Evolutionary conservation across 108 stramenopile genomes (phyloP).

Genomic region (Nitzschia palea): DNA sequence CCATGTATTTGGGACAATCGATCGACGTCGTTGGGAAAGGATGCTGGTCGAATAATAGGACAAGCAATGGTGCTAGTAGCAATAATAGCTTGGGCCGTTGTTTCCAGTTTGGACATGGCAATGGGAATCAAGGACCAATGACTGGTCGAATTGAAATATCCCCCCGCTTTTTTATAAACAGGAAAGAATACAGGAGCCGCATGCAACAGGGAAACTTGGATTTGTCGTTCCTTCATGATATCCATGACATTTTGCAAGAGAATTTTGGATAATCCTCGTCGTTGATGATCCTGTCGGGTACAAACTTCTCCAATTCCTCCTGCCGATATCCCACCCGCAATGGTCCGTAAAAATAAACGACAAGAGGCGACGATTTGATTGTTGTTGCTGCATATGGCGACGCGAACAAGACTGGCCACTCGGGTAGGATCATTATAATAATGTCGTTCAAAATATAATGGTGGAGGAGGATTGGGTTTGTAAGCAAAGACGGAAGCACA

Average conservation of each 20-base stretch:
- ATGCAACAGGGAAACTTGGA: slow-evolving; percentile 66
- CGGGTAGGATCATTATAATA: slow-evolving; percentile 68
- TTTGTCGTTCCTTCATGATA: slow-evolving; percentile 48
- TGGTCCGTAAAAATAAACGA: slow-evolving; percentile 57
- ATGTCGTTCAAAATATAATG: slow-evolving; percentile 68
- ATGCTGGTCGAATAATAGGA: slow-evolving; percentile 39
- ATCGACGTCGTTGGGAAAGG: slow-evolving; percentile 60
- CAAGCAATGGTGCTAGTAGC: background rate
- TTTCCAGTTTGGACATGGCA: background rate
- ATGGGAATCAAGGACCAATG: slow-evolving; percentile 53
- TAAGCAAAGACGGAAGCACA: slow-evolving; percentile 69
- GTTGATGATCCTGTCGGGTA: slow-evolving; percentile 50
- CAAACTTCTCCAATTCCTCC: slow-evolving; percentile 86
- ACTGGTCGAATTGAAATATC: slow-evolving; percentile 41
- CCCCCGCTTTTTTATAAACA: slow-evolving; percentile 55
- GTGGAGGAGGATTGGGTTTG: slow-evolving; percentile 67
- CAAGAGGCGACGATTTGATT: slow-evolving; percentile 61
- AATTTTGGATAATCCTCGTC: slow-evolving; percentile 55
- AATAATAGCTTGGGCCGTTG: background rate
- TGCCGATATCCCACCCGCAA: slow-evolving; percentile 33
- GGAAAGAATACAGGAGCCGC: slow-evolving; percentile 65
- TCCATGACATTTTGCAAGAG: slow-evolving; percentile 58
- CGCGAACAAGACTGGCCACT: slow-evolving; percentile 41
- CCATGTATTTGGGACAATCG: slow-evolving; percentile 47
- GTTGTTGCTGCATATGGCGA: slow-evolving; percentile 36